Percentiles rank a stretch among this genome's conserved stretches.
Conservation (phyloP, 306 rosid species). For the Begonia masoniana region DNA sequence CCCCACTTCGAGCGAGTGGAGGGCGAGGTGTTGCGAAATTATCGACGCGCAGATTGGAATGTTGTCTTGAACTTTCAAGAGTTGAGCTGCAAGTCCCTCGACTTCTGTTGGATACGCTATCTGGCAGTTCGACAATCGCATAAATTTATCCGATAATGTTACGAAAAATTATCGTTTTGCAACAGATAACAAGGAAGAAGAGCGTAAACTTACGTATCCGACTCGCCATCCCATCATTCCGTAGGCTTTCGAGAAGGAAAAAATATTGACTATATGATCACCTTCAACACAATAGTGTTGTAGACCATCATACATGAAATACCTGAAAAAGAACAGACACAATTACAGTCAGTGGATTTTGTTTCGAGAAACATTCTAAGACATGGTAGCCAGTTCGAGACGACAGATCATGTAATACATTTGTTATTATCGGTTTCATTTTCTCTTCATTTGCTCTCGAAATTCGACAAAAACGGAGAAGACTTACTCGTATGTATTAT, state of each 20-base stretch:
- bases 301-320: constrained; percentile 82
- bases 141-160: not conserved
- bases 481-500: constrained; percentile 86
- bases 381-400: no score
- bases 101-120: constrained; percentile 94
- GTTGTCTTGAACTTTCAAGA: constrained; percentile 95
- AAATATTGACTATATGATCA: constrained; percentile 71
- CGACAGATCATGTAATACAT: no score
- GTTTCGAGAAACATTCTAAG: no score
- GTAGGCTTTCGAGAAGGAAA: constrained; percentile 91
- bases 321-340: constrained; percentile 31
- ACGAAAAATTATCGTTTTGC: not conserved
- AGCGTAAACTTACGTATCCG: constrained; percentile 63
- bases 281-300: constrained; percentile 85
- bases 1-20: constrained; percentile 64
- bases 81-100: constrained; percentile 55
- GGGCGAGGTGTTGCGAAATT: constrained; percentile 82
- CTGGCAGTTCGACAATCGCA: constrained; percentile 24
- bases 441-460: no score
- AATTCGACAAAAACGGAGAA: not conserved
- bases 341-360: no score
- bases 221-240: constrained; percentile 99
- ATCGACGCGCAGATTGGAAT: constrained; percentile 94
- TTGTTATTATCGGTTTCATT: no score
- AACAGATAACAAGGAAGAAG: not conserved